phyloP scores from a whole-genome alignment of 2,329 filamentous ascomycete genomes.

The Botryotinia calthae region DNA sequence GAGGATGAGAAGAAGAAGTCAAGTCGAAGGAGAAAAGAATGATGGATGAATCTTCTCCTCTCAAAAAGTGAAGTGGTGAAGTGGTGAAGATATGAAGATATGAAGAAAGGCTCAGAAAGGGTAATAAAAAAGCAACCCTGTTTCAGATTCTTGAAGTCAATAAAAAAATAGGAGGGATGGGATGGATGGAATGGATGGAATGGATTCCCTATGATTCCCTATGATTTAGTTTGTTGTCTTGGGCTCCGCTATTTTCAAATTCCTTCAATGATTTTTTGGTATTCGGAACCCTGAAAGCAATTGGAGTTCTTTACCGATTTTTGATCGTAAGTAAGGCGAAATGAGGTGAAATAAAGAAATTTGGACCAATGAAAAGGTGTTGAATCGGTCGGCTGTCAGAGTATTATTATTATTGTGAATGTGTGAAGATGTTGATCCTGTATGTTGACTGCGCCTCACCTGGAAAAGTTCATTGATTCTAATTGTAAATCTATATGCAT shows the following conservation, averaged over 20 bases:
- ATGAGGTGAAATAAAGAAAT: not conserved
- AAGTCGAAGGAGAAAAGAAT: not conserved
- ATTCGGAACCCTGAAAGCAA: not conserved
- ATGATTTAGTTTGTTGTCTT: slow-evolving; percentile 11
- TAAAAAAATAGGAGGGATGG: slow-evolving; percentile 14
- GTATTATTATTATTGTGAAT: no score
- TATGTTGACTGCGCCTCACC: not conserved
- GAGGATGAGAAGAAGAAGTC: not conserved
- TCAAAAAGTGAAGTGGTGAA: not conserved
- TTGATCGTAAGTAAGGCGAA: not conserved
- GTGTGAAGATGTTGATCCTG: not conserved
- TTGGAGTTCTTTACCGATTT: not conserved
- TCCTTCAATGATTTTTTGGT: not conserved
- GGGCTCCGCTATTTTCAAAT: slow-evolving; percentile 13
- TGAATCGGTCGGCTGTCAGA: not conserved
- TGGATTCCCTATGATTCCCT: no score
- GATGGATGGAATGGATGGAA: no score
- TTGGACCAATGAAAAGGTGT: not conserved
- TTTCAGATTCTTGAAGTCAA: not conserved
- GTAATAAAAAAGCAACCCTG: not conserved
- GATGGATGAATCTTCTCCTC: not conserved
- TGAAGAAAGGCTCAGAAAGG: not conserved
- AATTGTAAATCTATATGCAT: not conserved
- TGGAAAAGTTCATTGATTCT: not conserved
- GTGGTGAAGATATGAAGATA: not conserved